A percentile compares a stretch with the other conserved stretches of the same genome.
Conservation (phyloP, 2,329 filamentous ascomycete genomes). For the Acephala macrosclerotiorum region DNA sequence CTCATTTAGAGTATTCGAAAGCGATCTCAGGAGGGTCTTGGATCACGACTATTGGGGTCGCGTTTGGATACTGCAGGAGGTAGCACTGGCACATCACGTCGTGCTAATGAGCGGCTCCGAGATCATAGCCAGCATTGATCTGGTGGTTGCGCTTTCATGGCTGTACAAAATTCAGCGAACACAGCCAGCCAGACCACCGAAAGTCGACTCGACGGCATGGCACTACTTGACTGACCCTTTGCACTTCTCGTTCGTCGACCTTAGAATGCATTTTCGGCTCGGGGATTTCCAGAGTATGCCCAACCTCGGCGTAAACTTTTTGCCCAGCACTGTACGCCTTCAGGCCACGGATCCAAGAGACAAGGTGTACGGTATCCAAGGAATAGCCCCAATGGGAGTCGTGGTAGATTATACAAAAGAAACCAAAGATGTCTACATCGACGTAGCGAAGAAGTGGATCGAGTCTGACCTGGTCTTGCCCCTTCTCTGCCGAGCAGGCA, state of each 20-base stretch:
- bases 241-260: background rate
- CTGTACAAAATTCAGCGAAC: background rate
- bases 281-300: background rate
- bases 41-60: conserved; percentile 1
- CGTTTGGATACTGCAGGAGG: background rate
- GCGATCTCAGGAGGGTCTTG: background rate
- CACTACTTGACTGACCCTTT: background rate
- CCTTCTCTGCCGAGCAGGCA: background rate
- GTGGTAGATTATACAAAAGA: background rate
- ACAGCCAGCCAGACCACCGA: background rate
- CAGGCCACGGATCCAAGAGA: background rate
- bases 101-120: background rate
- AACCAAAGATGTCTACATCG: background rate
- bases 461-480: background rate
- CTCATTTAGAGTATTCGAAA: background rate
- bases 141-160: background rate
- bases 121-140: background rate
- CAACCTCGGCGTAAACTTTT: background rate
- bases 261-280: background rate
- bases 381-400: background rate
- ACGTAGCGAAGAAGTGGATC: background rate
- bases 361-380: background rate
- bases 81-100: background rate
- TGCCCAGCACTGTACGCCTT: background rate
- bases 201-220: background rate